Base-by-base conservation (phyloP, 495 filamentous ascomycete genomes). In the Penicillium parvum region DNA sequence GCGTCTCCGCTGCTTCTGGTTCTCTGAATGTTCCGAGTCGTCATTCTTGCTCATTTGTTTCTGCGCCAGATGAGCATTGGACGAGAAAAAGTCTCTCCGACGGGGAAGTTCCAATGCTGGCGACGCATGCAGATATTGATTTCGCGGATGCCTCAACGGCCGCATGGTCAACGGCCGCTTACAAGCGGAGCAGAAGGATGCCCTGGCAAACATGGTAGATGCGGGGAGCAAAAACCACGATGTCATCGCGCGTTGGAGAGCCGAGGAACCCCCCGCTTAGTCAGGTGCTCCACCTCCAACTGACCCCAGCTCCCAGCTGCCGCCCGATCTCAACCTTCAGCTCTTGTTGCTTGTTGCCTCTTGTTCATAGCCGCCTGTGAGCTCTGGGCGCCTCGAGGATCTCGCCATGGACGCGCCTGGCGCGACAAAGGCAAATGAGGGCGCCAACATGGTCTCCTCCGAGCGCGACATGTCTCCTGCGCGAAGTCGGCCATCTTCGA, bases 41-140 rank as follows among this genome's bases (percentile, higher is more conserved):
- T 64, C 40, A 12, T 40, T 50, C 32, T 32, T 45, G n/a, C 38
- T 49, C 11, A 49, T 25, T 37, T 70, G 52, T 18, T 60, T 66
- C 41, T 73, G 68, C 38, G 55, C 56, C 4, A 71, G 48, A 23
- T 54, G 49, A 7, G 75, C 57, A 51, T 68, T 75, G 15, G 70
- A 75, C 1, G 74, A 78, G 37, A 77, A 78, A 49, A 72, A 77
- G 28, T 65, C 62, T 37, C 69, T 69, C 33, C 65, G 67, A 37
- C 65, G 62, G 12, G 60, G 66, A 23, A 61, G 45, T 19, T 44
- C 50, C 10, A 63, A 58, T 37, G 52, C 43, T 0, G 67, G 41
- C 10, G 63, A 57, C 4, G 65, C 68, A 55, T 73, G 71, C 14
- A 74, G 68, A 66, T 57, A 50, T 41, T 65, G 63, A 40, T 45